Percentiles rank a stretch among this genome's conserved stretches.
Conservation (phyloP, 208 protist species). For the Trypanosoma boissoni region DNA sequence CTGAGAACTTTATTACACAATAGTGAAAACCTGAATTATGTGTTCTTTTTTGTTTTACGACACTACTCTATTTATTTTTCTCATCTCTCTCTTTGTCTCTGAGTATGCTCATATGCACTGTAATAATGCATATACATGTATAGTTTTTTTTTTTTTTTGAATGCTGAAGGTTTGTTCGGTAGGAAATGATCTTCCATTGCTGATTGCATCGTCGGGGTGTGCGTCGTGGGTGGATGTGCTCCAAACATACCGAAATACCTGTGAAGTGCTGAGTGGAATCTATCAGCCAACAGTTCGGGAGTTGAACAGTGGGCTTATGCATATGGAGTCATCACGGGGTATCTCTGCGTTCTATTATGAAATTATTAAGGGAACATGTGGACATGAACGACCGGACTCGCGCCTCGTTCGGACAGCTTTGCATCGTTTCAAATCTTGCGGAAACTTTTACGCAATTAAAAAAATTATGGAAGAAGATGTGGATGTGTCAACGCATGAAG, state of each 20-base stretch:
- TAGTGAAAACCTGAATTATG: too few relatives aligned
- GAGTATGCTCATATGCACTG: background rate
- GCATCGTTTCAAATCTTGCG: constrained; percentile 39
- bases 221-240: constrained; percentile 72
- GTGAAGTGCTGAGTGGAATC: constrained; percentile 36
- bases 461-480: constrained; percentile 83
- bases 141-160: constrained; percentile 5
- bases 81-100: background rate
- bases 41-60: constrained; percentile 13
- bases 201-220: constrained; percentile 53
- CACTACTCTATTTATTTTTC: constrained; percentile 6
- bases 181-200: constrained; percentile 36
- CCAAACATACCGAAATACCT: constrained; percentile 40
- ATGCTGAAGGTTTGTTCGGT: constrained; percentile 3
- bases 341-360: constrained; percentile 79
- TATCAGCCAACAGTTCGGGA: constrained; percentile 61
- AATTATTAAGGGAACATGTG: constrained; percentile 52
- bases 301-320: constrained; percentile 52
- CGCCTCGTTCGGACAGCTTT: constrained; percentile 47
- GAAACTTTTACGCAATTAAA: constrained; percentile 45
- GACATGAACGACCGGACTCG: constrained; percentile 27
- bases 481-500: constrained; percentile 35
- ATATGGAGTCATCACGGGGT: constrained; percentile 65
- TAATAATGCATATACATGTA: background rate
- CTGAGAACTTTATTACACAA: too few relatives aligned